Evolutionary conservation across 148 eudicot species (phyloP), one percentile per base, ranked within the genome.

Genomic region (Bassia scoparia): DNA sequence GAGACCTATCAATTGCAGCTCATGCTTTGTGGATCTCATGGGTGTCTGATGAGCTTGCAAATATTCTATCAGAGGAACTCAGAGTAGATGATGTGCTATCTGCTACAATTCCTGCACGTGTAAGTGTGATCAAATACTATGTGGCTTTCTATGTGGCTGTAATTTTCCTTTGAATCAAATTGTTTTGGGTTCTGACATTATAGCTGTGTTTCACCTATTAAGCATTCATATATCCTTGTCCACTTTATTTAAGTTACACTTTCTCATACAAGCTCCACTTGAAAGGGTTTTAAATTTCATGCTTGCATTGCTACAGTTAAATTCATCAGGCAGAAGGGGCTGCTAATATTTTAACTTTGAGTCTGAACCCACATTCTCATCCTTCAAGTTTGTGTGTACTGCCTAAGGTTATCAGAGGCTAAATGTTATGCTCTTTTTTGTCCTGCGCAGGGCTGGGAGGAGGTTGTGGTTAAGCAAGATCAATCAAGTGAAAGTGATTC

Each of bases 1-100:
- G 84, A 79, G 94, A 91, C 83, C 93, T 91, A 35, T 86, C 87
- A 73, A 69, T 89, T 66, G 83, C 74, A 69, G 91, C 96, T 76
- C 93, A 95, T 72, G 84, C 88, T 74, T 68, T 95, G 75, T 95
- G 99, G 99, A 89, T 91, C 70, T 86, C 89, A 65, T 95, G 97
- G 97, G 84, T 95, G 41, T 85, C 97, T 50, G 86, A 85, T 77
- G 93, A 91, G 77, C 96, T 95, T 50, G 83, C 96, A 43, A 61
- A 61, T 50, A 74, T 86, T 54, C 88, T 95, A 34, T 84, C 83
- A 3, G 70, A 70, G 30, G 79, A 90, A 75, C 90, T 91, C 67
- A 81, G 76, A 70, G 75, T 68, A 69, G 99, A 95, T 79, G 96
- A 91, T 75, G 92, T 87, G 52, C 76, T 95, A 81, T 83, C 89